Evolutionary conservation across 306 rosid species (phyloP).

Genomic region (Betula pendula): DNA sequence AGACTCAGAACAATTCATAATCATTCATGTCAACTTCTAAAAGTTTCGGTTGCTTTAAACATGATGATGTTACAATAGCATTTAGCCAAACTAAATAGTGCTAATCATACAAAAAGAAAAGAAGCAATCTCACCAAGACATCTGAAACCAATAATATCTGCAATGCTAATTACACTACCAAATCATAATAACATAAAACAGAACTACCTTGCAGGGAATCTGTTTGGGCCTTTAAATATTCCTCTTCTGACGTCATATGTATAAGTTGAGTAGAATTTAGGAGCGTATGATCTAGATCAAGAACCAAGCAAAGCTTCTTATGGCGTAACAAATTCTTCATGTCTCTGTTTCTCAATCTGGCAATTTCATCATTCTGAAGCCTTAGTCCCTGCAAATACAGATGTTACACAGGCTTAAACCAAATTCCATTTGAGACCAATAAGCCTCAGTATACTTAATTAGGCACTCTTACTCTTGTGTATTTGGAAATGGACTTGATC

Average conservation of each 20-base stretch:
- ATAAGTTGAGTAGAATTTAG: conserved; percentile 66
- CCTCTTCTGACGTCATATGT: conserved; percentile 59
- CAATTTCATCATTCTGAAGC: conserved; percentile 74
- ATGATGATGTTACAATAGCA: neutral
- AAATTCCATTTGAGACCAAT: neutral
- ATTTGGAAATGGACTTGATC: conserved; percentile 2
- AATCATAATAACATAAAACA: conserved; percentile 23
- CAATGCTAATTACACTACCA: conserved; percentile 20
- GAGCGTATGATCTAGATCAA: conserved; percentile 89
- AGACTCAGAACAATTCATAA: neutral
- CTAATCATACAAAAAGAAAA: neutral
- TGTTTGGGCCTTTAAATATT: conserved; percentile 53
- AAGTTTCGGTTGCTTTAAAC: neutral
- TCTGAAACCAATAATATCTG: neutral
- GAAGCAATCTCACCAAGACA: neutral
- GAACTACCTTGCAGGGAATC: conserved; percentile 63
- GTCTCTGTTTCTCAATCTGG: conserved; percentile 62
- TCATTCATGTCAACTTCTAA: neutral
- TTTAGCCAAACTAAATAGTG: neutral
- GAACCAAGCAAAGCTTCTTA: conserved; percentile 76
- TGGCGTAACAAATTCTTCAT: conserved; percentile 53
- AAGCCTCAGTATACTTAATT: neutral
- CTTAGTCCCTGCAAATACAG: conserved; percentile 63
- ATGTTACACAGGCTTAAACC: neutral
- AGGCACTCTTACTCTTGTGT: neutral